These are phyloP conservation scores for Scheffersomyces quercinus DNA, from an alignment of 1,139 yeast genomes.

Conservation along the genomic window DNA sequence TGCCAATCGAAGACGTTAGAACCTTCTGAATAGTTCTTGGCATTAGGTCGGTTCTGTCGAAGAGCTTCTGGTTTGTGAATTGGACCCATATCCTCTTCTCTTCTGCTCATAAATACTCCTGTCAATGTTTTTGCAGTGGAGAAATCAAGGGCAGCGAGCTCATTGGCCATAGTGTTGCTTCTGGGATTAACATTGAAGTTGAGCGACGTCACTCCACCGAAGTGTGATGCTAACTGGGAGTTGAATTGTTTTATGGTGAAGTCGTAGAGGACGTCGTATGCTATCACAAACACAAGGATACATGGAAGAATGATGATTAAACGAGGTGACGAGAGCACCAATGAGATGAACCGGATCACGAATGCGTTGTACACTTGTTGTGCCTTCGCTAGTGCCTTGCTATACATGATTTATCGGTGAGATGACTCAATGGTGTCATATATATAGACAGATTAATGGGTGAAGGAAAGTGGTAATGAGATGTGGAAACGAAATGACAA, in stretches of 20 bases:
- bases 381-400: too few species aligned
- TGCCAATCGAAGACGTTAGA: neutral
- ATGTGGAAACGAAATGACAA: too few species aligned
- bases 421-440: too few species aligned
- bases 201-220: conserved; percentile 5
- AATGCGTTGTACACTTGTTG: conserved; percentile 6
- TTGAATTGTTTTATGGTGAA: conserved; percentile 20
- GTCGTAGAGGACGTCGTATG: conserved; percentile 26
- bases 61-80: neutral
- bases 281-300: conserved; percentile 18
- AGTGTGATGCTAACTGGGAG: conserved; percentile 10
- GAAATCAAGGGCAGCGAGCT: neutral
- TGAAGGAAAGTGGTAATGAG: too few species aligned
- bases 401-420: too few species aligned
- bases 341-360: conserved; percentile 13
- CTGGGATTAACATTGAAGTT: conserved; percentile 25
- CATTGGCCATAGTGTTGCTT: neutral
- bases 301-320: conserved; percentile 22
- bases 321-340: conserved; percentile 18
- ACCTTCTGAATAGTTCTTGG: neutral
- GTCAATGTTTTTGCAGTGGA: neutral
- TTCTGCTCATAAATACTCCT: neutral
- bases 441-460: too few species aligned
- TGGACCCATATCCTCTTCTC: too few species aligned
- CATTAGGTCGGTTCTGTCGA: neutral